phyloP scores from a whole-genome alignment of 164 flowering plant genomes.

The Pachysandra terminalis region DNA sequence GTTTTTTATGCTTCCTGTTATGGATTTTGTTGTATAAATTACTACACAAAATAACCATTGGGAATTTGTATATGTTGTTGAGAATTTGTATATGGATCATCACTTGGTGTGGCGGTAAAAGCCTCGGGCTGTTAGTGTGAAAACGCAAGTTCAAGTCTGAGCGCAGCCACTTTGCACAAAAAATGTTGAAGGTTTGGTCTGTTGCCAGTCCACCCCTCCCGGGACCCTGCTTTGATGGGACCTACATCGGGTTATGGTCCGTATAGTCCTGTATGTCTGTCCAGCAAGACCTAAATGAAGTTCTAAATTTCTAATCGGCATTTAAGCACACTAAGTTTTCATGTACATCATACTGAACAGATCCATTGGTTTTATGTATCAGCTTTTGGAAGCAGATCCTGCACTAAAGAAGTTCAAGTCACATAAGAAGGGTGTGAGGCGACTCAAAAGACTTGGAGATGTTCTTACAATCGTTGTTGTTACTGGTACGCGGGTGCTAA shows the following conservation, averaged over 20 bases:
- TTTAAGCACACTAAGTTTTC: not conserved
- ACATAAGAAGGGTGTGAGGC: constrained; percentile 45
- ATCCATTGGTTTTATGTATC: constrained; percentile 14
- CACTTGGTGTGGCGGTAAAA: too few species aligned
- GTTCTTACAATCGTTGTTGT: constrained; percentile 65
- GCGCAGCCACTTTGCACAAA: too few species aligned
- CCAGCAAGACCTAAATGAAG: not conserved
- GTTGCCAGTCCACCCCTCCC: too few species aligned
- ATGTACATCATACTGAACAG: not conserved
- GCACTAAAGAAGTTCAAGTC: constrained; percentile 72
- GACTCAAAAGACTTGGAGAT: constrained; percentile 65
- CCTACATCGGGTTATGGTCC: too few species aligned
- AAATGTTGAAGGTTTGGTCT: too few species aligned
- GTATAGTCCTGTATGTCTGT: too few species aligned
- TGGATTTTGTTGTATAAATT: not conserved
- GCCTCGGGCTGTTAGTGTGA: too few species aligned
- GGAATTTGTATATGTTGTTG: too few species aligned
- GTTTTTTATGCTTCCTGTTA: not conserved
- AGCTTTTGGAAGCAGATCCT: constrained; percentile 83
- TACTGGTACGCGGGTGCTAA: constrained; percentile 49
- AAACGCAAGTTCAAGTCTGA: too few species aligned
- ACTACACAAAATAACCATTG: not conserved
- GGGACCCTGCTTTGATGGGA: too few species aligned
- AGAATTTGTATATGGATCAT: too few species aligned
- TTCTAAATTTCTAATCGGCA: not conserved